Evolutionary conservation across 2,329 filamentous ascomycete species (phyloP).

Genomic region (Diaporthe amygdali): DNA sequence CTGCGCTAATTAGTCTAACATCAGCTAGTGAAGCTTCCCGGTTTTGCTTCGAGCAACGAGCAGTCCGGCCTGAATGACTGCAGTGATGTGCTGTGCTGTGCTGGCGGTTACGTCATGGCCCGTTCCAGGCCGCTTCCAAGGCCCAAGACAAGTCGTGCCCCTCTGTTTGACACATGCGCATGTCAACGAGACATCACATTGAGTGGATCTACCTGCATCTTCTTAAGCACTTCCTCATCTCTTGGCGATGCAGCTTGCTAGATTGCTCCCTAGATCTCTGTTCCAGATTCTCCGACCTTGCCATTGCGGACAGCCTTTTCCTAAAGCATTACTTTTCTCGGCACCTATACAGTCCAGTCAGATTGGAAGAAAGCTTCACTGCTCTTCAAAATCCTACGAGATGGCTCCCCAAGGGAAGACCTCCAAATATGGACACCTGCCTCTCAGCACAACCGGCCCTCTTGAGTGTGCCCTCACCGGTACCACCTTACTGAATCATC

Average conservation of each 20-base stretch:
- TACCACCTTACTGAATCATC: conserved; percentile 63
- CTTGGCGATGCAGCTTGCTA: background rate
- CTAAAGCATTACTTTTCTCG: background rate
- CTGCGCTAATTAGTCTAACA: no score
- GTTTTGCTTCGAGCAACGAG: background rate
- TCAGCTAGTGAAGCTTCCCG: background rate
- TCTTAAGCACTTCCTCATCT: background rate
- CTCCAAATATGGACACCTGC: conserved; percentile 48
- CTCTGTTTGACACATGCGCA: conserved; percentile 14
- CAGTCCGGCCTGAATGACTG: background rate
- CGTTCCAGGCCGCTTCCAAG: background rate
- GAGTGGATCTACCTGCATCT: background rate
- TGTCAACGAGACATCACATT: background rate
- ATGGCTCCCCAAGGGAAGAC: conserved; percentile 27
- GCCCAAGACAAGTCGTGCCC: background rate
- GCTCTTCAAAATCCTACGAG: background rate
- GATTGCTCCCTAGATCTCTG: background rate
- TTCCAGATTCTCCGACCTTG: background rate
- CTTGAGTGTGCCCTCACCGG: conserved; percentile 56
- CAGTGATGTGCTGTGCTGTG: background rate
- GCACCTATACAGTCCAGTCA: background rate
- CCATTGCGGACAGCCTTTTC: background rate
- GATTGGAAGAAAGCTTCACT: background rate
- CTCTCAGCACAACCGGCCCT: conserved; percentile 52
- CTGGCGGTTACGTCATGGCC: conserved; percentile 5